A percentile compares a stretch with the other conserved stretches of the same genome.
Evolutionary conservation across 306 rosid genomes (phyloP).

Genomic region (Canavalia gladiata): DNA sequence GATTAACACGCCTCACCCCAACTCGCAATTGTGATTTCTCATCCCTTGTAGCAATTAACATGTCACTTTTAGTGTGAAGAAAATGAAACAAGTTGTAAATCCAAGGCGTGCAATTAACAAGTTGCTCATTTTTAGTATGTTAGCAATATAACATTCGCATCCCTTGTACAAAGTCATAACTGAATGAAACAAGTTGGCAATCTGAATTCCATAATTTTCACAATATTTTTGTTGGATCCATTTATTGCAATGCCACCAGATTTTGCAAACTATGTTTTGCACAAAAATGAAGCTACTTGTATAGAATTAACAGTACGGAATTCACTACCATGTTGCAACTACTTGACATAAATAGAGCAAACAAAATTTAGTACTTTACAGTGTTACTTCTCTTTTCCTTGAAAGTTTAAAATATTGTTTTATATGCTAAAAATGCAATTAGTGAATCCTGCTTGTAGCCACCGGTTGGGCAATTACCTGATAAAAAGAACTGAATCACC

Average conservation of each 20-base stretch:
- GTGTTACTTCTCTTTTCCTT: not conserved
- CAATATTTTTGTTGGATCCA: not conserved
- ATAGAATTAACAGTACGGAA: not conserved
- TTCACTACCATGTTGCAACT: not conserved
- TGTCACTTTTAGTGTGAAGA: conserved; percentile 9
- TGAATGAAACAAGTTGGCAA: conserved; percentile 10
- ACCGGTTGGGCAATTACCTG: conserved; percentile 61
- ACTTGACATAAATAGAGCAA: not conserved
- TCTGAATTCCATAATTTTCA: not conserved
- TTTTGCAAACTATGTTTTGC: not conserved
- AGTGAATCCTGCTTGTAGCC: conserved; percentile 15
- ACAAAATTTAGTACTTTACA: not conserved
- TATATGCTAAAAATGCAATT: too few relatives aligned
- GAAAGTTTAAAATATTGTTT: not conserved
- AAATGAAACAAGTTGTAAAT: not conserved
- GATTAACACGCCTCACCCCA: conserved; percentile 92
- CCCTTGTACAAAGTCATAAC: not conserved
- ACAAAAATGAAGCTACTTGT: not conserved
- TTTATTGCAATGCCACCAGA: not conserved
- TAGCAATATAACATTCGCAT: too few relatives aligned
- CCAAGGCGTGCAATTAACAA: too few relatives aligned
- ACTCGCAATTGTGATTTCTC: conserved; percentile 90
- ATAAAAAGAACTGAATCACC: conserved; percentile 95
- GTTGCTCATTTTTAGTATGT: too few relatives aligned
- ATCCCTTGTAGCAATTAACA: conserved; percentile 66